Evolutionary conservation across 352 stramenopile species (phyloP), one percentile per base, ranked within the genome.

Genomic region (Phytophthora sojae): DNA sequence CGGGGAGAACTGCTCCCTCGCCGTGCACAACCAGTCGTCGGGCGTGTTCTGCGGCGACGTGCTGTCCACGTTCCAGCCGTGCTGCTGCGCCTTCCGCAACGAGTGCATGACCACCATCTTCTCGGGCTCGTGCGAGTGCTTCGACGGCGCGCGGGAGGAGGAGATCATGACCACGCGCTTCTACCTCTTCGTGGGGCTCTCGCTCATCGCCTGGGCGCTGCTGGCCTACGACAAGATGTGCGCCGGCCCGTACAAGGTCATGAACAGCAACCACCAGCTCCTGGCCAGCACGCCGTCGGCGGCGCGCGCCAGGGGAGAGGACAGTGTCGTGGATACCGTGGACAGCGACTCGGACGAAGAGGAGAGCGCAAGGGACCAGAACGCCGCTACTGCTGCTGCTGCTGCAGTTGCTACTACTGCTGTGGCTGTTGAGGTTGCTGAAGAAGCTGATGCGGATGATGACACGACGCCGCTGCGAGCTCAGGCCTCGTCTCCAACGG

Each of bases 211-310:
- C 4, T 92, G 86, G 84, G 73, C 67, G 8, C 57, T 89, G 21
- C 64, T 94, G 29, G 71, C 88, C 51, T 92, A 90, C 66, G 86
- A 94, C 64, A 89, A 88, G 64, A 94, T 91, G 86, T 94, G 86
- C 32, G 71, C 73, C 1, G 82, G 82, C 0, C 84, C 84, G 6
- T 92, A 92, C 75, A 94, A 94, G 71, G 78, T 94, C 64, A 88
- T 86, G 71, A 92, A 94, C 75, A 93, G 86, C 67, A 91, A 81
- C 60, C 86, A 87, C 51, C 79, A 91, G 61, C 67, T 85, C 58
- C 74, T 93, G 30, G 80, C 85, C 12, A 42, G 71, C 66, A 85
- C 83, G 7, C 85, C 83, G 12, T 88, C 83, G 3, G 79, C 75
- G 6, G 85, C 67, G 23, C 67, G 57, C 19, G 49, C 62, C 17